These are phyloP conservation scores for Allomyces arbusculus DNA, from an alignment of 192 early-diverging fungal genomes.

Conservation along the genomic window DNA sequence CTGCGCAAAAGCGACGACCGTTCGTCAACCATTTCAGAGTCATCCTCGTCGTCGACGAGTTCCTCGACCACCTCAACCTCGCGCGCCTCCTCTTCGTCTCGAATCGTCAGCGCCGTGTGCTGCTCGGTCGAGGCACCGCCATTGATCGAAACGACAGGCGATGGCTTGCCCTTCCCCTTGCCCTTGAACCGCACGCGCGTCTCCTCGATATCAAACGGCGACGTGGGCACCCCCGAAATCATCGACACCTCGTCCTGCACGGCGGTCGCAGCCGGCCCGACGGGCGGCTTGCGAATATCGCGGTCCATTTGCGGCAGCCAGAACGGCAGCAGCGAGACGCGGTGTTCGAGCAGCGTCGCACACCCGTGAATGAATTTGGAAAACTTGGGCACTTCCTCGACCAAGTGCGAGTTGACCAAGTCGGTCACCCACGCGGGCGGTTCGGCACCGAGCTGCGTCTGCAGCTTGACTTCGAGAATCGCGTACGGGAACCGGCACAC, in stretches of 20 bases:
- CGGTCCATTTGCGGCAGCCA: slow-evolving; percentile 91
- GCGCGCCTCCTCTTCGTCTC: background rate
- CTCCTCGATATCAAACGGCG: background rate
- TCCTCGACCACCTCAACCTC: background rate
- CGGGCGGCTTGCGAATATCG: slow-evolving; percentile 66
- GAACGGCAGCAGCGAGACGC: slow-evolving; percentile 69
- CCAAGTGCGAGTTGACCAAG: slow-evolving; percentile 68
- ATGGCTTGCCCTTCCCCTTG: background rate
- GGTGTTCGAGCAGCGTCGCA: slow-evolving; percentile 59
- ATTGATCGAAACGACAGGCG: background rate
- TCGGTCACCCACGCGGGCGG: slow-evolving; percentile 87
- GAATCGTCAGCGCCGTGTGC: background rate
- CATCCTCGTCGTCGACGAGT: background rate
- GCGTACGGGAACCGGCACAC: slow-evolving; percentile 84
- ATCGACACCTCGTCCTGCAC: slow-evolving; percentile 4
- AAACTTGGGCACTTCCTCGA: slow-evolving; percentile 90
- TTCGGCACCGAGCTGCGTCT: slow-evolving; percentile 74
- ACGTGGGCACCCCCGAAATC: too few relatives aligned
- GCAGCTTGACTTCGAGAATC: slow-evolving; percentile 89
- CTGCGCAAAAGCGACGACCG: background rate
- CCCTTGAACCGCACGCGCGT: background rate
- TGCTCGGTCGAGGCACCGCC: background rate
- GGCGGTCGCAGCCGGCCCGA: slow-evolving; percentile 25
- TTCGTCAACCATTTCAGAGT: background rate
- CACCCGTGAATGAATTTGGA: slow-evolving; percentile 94